A percentile compares a stretch with the other conserved stretches of the same genome.
These are phyloP conservation scores for Boletus reticulatus DNA, from an alignment of 768 basidiomycete species.

Conservation along the genomic window DNA sequence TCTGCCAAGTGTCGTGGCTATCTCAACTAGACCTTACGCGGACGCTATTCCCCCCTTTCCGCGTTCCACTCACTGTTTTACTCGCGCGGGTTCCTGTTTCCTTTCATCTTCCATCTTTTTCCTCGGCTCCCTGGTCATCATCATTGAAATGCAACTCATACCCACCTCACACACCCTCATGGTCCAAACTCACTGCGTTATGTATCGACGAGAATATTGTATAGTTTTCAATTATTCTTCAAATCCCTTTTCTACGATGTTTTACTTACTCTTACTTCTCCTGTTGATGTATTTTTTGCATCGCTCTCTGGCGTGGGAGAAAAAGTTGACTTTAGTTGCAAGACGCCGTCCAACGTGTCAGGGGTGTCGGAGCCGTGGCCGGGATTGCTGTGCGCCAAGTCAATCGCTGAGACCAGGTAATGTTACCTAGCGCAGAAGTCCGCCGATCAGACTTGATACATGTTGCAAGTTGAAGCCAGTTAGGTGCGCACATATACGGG, in stretches of 20 bases:
- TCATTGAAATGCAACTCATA: constrained; percentile 19
- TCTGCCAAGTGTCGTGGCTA: constrained; percentile 90
- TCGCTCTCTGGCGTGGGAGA: not conserved
- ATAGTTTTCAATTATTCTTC: constrained; percentile 6
- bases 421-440: too few species aligned
- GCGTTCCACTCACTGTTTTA: not conserved
- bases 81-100: not conserved
- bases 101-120: not conserved
- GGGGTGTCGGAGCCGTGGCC: too few species aligned
- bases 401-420: too few species aligned
- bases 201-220: constrained; percentile 30
- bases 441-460: too few species aligned
- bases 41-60: not conserved
- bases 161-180: constrained; percentile 16
- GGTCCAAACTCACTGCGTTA: constrained; percentile 26
- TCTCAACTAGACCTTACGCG: constrained; percentile 71
- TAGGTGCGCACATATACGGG: too few species aligned
- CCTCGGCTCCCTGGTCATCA: constrained; percentile 7
- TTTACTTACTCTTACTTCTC: too few species aligned
- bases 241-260: not conserved
- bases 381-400: too few species aligned
- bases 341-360: too few species aligned
- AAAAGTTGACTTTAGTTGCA: too few species aligned
- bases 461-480: too few species aligned
- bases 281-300: not conserved